These are phyloP conservation scores for Pseudogymnoascus sp. DNA, from an alignment of 2,329 filamentous ascomycete species.

Conservation along the genomic window DNA sequence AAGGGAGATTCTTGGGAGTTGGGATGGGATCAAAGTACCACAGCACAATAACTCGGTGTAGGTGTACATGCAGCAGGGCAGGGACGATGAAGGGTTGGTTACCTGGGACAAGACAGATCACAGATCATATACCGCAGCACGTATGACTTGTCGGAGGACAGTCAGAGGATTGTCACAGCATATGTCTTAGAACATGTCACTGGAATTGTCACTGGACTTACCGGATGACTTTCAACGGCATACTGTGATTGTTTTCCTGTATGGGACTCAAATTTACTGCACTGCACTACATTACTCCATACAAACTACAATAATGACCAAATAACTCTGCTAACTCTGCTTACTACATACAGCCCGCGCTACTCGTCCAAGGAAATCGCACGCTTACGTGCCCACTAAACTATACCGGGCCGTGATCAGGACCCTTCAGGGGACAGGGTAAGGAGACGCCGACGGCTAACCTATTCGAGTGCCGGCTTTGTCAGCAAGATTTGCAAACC, in stretches of 20 bases:
- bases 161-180: not conserved
- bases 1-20: not conserved
- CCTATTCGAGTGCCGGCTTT: not conserved
- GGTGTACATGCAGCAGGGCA: not conserved
- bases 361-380: not conserved
- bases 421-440: not conserved
- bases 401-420: not conserved
- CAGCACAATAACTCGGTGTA: not conserved
- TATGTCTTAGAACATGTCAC: not conserved
- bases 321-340: not conserved
- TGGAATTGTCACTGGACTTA: not conserved
- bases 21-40: not conserved
- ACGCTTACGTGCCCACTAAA: not conserved
- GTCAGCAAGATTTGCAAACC: not conserved
- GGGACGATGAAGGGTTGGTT: not conserved
- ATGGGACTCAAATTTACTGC: not conserved
- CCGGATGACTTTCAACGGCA: not conserved
- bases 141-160: not conserved
- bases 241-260: not conserved
- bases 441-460: slow-evolving; percentile 4
- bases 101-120: not conserved
- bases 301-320: not conserved
- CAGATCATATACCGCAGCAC: not conserved
- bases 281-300: not conserved
- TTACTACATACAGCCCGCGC: not conserved